Base-by-base conservation (phyloP, 371 early-diverging fungal genomes). In the Mortierella sp. region DNA sequence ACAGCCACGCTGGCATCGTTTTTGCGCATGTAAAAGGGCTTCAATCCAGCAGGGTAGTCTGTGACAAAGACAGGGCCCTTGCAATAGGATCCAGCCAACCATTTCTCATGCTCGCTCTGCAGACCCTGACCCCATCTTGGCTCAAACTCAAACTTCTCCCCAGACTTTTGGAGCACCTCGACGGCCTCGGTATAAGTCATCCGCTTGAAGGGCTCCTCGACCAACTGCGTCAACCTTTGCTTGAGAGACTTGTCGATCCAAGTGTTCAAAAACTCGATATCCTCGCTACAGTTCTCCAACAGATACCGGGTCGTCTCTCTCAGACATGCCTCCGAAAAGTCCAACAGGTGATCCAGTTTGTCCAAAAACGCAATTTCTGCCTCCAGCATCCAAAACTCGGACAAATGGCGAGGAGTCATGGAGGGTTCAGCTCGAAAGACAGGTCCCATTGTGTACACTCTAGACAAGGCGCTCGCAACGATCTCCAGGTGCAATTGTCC, bases 351-450 rank as follows among this genome's bases (percentile, higher is more conserved):
- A 0, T 90, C 86, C 19, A 93, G 59, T 4, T 88, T 40, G 64
- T 91, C 88, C 19, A 98, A 81, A 84, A 97, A 98, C 0, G 95
- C 91, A 57, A 94, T 88, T 79, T 98, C 98, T 0, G 96, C 97
- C 83, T 98, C 98, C 46, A 97, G 82, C 98, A 98, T 98, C 95
- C 96, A 97, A 77, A 98, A 98, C 82, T 98, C 98, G 1, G 98
- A 95, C 28, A 98, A 80, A 80, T 98, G 98, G 9, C 97, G 92
- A 1, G 95, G 94, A 0, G 97, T 94, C 78, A 93, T 83, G 4
- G 96, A 95, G 40, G 93, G 92, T 80, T 98, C 98, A 3, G 98
- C 98, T 34, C 98, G 90, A 80, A 98, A 98, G 0, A 94, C 91
- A 11, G 97, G 98, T 1, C 94, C 93, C 85, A 98, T 90, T 0